phyloP scores from a whole-genome alignment of 768 basidiomycete species.

The Lactarius indigo region DNA sequence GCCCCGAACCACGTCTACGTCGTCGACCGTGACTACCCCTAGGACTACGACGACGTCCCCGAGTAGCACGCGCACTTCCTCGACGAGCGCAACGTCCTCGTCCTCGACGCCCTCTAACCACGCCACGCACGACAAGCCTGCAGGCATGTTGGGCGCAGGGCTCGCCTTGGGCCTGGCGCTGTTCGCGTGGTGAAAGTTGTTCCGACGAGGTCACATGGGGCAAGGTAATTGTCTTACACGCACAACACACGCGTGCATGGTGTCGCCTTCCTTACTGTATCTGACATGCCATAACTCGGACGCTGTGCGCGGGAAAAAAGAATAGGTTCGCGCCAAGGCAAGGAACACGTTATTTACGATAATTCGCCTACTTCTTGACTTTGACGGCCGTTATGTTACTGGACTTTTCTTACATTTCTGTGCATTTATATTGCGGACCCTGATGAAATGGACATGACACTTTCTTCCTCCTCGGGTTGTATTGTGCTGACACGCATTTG shows the following conservation, averaged over 20 bases:
- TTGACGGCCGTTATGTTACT: background rate
- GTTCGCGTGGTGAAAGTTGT: background rate
- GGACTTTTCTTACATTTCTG: background rate
- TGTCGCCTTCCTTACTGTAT: background rate
- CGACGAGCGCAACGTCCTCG: background rate
- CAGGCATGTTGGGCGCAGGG: background rate
- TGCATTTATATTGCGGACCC: background rate
- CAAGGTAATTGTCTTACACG: background rate
- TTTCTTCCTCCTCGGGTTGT: background rate
- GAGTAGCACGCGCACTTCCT: background rate
- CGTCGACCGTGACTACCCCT: background rate
- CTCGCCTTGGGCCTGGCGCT: background rate
- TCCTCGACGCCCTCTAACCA: background rate
- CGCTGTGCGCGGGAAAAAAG: background rate
- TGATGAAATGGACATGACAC: background rate
- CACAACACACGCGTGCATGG: background rate
- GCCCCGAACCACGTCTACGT: background rate
- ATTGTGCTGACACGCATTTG: background rate
- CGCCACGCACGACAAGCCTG: background rate
- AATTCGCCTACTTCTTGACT: background rate
- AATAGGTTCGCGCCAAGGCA: background rate
- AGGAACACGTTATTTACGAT: background rate
- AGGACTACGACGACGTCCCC: background rate
- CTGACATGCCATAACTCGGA: background rate
- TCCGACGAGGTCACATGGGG: background rate